These are phyloP conservation scores for Globisporangium carolinianum DNA, from an alignment of 352 stramenopile genomes.

Conservation along the genomic window DNA sequence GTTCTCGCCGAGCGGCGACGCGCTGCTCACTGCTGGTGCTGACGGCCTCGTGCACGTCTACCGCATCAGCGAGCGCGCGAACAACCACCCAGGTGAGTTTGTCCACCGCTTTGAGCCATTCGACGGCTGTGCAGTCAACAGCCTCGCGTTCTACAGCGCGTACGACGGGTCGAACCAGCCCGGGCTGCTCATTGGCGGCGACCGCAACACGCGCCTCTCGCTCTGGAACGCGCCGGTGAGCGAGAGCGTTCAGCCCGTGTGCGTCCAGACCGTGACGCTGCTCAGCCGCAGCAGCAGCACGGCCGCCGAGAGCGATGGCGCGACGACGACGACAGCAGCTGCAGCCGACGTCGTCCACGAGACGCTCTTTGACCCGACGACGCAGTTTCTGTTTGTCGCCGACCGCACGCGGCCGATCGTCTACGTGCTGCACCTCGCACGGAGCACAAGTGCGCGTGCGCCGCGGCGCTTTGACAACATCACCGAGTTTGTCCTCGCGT, in stretches of 20 bases:
- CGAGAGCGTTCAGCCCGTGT: conserved; percentile 46
- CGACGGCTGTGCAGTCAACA: conserved; percentile 56
- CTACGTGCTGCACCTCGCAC: conserved; percentile 60
- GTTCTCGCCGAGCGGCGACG: conserved; percentile 54
- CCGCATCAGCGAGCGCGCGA: conserved; percentile 34
- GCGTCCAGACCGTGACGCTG: conserved; percentile 61
- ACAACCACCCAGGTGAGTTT: conserved; percentile 53
- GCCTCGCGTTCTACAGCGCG: conserved; percentile 55
- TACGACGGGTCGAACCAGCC: conserved; percentile 33
- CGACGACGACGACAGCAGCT: conserved; percentile 15
- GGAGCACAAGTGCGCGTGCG: conserved; percentile 23
- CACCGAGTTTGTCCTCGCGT: conserved; percentile 72
- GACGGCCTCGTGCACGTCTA: conserved; percentile 83
- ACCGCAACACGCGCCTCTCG: conserved; percentile 56
- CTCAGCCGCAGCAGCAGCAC: background rate
- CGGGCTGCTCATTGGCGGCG: conserved; percentile 58
- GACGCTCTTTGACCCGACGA: conserved; percentile 59
- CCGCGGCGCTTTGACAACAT: conserved; percentile 70
- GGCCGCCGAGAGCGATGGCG: conserved; percentile 3
- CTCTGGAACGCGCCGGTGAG: conserved; percentile 52
- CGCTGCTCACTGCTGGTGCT: conserved; percentile 57
- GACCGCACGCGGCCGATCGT: conserved; percentile 53
- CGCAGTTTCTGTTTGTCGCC: conserved; percentile 75
- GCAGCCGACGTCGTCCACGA: conserved; percentile 34
- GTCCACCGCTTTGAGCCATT: conserved; percentile 79